Evolutionary conservation across 2,329 filamentous ascomycete species (phyloP).

Genomic region (Trichoderma brevicompactum): DNA sequence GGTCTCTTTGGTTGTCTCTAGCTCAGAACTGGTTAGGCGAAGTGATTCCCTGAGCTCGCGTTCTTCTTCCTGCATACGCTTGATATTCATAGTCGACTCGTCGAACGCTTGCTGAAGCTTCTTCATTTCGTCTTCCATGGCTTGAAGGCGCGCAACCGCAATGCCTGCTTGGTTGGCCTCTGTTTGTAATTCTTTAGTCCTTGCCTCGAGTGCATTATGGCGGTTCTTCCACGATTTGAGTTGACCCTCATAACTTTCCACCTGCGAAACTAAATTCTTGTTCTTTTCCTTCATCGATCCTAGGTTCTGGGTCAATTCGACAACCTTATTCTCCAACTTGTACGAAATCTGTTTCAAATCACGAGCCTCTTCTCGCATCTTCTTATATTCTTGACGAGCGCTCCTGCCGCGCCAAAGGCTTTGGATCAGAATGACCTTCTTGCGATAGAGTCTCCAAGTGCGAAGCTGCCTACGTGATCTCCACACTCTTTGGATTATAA

Average conservation of each 20-base stretch:
- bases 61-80: constrained; percentile 93
- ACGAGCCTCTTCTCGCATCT: constrained; percentile 88
- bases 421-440: constrained; percentile 87
- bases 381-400: constrained; percentile 86
- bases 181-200: constrained; percentile 90
- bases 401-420: constrained; percentile 86
- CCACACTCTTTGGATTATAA: constrained; percentile 90
- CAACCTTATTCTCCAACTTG: constrained; percentile 99
- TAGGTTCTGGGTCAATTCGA: constrained; percentile 92
- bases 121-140: constrained; percentile 95
- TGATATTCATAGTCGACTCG: constrained; percentile 87
- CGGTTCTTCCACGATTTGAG: constrained; percentile 95
- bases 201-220: constrained; percentile 85
- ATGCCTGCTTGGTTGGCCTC: constrained; percentile 99
- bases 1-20: constrained; percentile 77
- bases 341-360: constrained; percentile 99
- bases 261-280: constrained; percentile 82
- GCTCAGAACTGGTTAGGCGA: constrained; percentile 75
- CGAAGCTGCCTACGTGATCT: constrained; percentile 77
- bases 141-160: constrained; percentile 83
- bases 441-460: constrained; percentile 85
- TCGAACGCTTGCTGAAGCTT: constrained; percentile 87
- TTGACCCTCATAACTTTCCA: constrained; percentile 95
- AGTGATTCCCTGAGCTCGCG: constrained; percentile 82
- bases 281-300: constrained; percentile 94